Base-by-base conservation (phyloP, 2,329 filamentous ascomycete genomes). In the Pseudocercospora macadamiae region DNA sequence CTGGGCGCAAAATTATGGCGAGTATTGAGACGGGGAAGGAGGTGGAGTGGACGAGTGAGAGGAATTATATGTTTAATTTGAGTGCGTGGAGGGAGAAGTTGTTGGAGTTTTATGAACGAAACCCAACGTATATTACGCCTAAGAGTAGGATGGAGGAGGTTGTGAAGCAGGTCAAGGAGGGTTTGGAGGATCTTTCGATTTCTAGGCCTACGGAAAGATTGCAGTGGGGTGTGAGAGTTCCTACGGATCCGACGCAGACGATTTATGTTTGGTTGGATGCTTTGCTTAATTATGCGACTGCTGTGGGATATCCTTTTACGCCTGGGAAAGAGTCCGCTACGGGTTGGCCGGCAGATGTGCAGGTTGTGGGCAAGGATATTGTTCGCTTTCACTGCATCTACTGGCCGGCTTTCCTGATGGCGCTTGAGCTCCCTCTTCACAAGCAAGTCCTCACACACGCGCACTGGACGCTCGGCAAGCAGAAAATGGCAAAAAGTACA, bases 211-310 rank as follows among this genome's bases (percentile, higher is more conserved):
- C 83, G 3, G 85, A 88, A 55, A 84, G 95, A 48, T 76, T 97
- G 37, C 83, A 80, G 21, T 99, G 95, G 95, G 95, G 95, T 3
- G 89, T 99, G 57, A 86, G 82, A 5, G 95, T 97, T 23, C 95
- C 95, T 0, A 88, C 87, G 54, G 95, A 99, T 69, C 79, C 84
- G 0, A 85, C 80, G 16, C 95, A 97, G 75, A 97, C 93, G 2
- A 93, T 99, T 58, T 99, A 99, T 70, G 96, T 99, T 28, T 99
- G 95, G 95, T 83, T 99, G 0, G 96, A 99, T 76, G 95, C 95
- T 1, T 83, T 99, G 26, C 83, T 97, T 69, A 99, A 97, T 75
- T 99, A 99, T 73, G 77, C 95, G 52, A 96, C 93, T 14, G 91
- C 88, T 63, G 85, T 91, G 1, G 92, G 93, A 12, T 97, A 96